phyloP scores from a whole-genome alignment of 2,329 filamentous ascomycete genomes.

The Sclerotinia spermophila region DNA sequence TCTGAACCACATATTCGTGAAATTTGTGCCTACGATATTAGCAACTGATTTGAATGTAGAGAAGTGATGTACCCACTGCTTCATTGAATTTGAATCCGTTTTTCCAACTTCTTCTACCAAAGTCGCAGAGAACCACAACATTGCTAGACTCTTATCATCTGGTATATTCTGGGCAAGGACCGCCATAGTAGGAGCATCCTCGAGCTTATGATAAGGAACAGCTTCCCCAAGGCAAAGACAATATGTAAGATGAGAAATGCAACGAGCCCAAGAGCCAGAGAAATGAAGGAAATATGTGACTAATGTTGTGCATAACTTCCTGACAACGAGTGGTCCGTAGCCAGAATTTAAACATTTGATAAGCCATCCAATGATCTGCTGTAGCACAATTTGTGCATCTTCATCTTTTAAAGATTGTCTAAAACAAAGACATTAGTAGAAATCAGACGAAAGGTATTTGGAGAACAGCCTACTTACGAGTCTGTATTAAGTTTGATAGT shows the following conservation, averaged over 20 bases:
- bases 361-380: slow-evolving; percentile 61
- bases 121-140: slow-evolving; percentile 62
- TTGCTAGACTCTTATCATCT: slow-evolving; percentile 50
- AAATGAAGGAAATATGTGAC: slow-evolving; percentile 73
- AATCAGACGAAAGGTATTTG: background rate
- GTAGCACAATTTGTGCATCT: slow-evolving; percentile 56
- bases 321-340: slow-evolving; percentile 58
- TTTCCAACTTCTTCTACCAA: slow-evolving; percentile 66
- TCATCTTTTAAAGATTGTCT: slow-evolving; percentile 52
- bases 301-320: slow-evolving; percentile 74
- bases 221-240: slow-evolving; percentile 51
- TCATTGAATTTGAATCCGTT: slow-evolving; percentile 58
- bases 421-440: slow-evolving; percentile 20
- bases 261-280: slow-evolving; percentile 62
- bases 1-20: slow-evolving; percentile 50
- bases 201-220: slow-evolving; percentile 47
- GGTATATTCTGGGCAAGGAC: slow-evolving; percentile 46
- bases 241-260: slow-evolving; percentile 59
- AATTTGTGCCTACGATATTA: slow-evolving; percentile 40
- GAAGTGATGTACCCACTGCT: slow-evolving; percentile 45
- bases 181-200: slow-evolving; percentile 43
- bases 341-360: slow-evolving; percentile 50
- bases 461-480: slow-evolving; percentile 54
- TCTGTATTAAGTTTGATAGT: slow-evolving; percentile 95
- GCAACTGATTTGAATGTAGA: slow-evolving; percentile 14